These are phyloP conservation scores for Xylariaceae sp. DNA, from an alignment of 2,329 filamentous ascomycete species.

Conservation along the genomic window DNA sequence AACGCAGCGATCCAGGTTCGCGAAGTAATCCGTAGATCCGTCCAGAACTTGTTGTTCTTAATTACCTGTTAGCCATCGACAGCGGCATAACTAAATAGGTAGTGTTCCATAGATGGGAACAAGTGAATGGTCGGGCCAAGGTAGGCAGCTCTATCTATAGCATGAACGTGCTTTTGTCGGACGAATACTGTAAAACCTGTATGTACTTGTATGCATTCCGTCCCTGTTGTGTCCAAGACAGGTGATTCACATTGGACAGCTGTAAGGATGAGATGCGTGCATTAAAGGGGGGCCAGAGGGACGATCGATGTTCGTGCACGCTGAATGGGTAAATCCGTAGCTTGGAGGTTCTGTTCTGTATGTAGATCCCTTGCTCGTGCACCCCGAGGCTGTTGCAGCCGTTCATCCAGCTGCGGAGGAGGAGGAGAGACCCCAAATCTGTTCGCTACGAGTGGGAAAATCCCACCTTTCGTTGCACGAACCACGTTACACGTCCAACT, in stretches of 20 bases:
- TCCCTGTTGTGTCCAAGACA: neutral
- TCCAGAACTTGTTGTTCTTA: too few relatives aligned
- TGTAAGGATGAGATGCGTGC: neutral
- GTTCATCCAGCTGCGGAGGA: neutral
- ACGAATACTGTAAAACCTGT: neutral
- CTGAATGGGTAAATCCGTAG: neutral
- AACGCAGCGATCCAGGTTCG: too few relatives aligned
- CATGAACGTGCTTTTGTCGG: neutral
- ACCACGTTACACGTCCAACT: neutral
- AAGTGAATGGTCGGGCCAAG: too few relatives aligned
- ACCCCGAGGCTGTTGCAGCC: neutral
- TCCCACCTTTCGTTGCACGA: neutral
- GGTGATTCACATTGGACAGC: neutral
- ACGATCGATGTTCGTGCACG: neutral
- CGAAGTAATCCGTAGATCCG: too few relatives aligned
- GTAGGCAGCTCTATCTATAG: neutral
- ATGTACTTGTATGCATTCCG: neutral
- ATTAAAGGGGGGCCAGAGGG: neutral
- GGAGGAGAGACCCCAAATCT: too few relatives aligned
- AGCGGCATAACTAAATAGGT: too few relatives aligned
- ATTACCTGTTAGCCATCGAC: too few relatives aligned
- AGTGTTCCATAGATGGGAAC: too few relatives aligned
- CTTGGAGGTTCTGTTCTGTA: too few relatives aligned
- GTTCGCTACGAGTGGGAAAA: too few relatives aligned
- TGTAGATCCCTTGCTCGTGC: neutral